Conservation (phyloP, 768 basidiomycete species). For the Podaxis rugospora region DNA sequence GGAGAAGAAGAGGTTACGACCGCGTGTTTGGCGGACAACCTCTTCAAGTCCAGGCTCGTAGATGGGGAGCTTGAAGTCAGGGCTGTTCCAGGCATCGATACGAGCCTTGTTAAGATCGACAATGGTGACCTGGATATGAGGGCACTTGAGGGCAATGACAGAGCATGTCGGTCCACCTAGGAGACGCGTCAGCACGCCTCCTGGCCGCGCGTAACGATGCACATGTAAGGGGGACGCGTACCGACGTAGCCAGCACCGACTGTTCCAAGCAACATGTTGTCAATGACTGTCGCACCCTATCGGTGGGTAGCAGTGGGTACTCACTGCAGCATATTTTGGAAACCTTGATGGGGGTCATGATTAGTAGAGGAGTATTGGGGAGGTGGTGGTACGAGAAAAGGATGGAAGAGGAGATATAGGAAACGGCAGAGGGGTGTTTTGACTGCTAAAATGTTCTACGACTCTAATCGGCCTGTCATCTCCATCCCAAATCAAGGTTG, state of each 20-base stretch:
- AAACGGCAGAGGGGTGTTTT: slow-evolving; percentile 12
- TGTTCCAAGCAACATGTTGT: slow-evolving; percentile 24
- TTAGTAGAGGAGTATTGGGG: slow-evolving; percentile 40
- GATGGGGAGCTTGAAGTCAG: slow-evolving; percentile 83
- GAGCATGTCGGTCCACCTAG: slow-evolving; percentile 93
- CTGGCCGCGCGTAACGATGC: not conserved
- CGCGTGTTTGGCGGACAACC: slow-evolving; percentile 83
- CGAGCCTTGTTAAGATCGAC: slow-evolving; percentile 95
- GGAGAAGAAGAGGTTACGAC: slow-evolving; percentile 95
- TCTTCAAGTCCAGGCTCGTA: slow-evolving; percentile 96
- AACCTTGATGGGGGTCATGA: slow-evolving; percentile 58
- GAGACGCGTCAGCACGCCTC: not conserved
- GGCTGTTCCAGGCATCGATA: slow-evolving; percentile 95
- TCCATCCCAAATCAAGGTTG: slow-evolving; percentile 1
- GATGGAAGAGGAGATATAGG: not conserved
- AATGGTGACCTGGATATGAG: slow-evolving; percentile 92
- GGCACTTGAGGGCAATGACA: slow-evolving; percentile 91
- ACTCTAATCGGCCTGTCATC: not conserved
- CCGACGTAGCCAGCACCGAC: slow-evolving; percentile 94
- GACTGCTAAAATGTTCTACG: too few species aligned
- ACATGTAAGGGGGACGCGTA: slow-evolving; percentile 29
- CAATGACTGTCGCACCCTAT: slow-evolving; percentile 8
- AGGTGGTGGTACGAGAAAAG: slow-evolving; percentile 30
- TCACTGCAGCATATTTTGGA: slow-evolving; percentile 86
- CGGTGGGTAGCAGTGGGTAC: slow-evolving; percentile 25